phyloP scores from a whole-genome alignment of 352 stramenopile genomes.

The Pseudoperonospora humuli region DNA sequence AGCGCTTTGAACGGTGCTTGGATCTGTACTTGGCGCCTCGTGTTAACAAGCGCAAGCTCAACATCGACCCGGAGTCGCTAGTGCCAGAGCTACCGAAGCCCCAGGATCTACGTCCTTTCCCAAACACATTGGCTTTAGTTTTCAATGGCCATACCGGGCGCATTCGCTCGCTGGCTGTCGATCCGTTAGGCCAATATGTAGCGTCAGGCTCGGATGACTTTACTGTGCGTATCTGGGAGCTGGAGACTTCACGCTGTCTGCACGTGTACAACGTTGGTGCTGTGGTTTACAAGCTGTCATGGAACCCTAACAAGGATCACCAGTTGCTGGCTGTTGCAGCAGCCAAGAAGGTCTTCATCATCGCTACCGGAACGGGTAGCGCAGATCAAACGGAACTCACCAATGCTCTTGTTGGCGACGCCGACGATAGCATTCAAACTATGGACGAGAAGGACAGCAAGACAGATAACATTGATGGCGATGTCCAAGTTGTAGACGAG shows the following conservation, averaged over 20 bases:
- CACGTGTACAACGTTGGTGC: slow-evolving; percentile 88
- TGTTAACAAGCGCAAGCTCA: slow-evolving; percentile 93
- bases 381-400: slow-evolving; percentile 91
- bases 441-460: slow-evolving; percentile 33
- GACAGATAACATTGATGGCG: slow-evolving; percentile 19
- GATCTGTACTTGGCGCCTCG: slow-evolving; percentile 98
- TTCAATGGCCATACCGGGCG: slow-evolving; percentile 86
- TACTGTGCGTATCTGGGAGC: slow-evolving; percentile 95
- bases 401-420: slow-evolving; percentile 89
- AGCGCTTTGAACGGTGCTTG: slow-evolving; percentile 99
- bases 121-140: slow-evolving; percentile 88
- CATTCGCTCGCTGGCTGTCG: slow-evolving; percentile 91
- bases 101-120: slow-evolving; percentile 96
- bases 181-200: slow-evolving; percentile 96
- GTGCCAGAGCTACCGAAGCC: slow-evolving; percentile 95
- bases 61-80: slow-evolving; percentile 96
- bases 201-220: slow-evolving; percentile 93
- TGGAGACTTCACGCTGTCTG: slow-evolving; percentile 91
- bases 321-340: slow-evolving; percentile 92
- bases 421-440: slow-evolving; percentile 58
- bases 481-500: slow-evolving; percentile 61
- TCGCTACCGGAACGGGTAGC: slow-evolving; percentile 92
- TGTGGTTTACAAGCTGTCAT: slow-evolving; percentile 90
- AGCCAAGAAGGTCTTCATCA: slow-evolving; percentile 87
- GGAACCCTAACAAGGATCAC: slow-evolving; percentile 95